Base-by-base conservation (phyloP, 495 filamentous ascomycete species). In the Penicillium samsonianum region DNA sequence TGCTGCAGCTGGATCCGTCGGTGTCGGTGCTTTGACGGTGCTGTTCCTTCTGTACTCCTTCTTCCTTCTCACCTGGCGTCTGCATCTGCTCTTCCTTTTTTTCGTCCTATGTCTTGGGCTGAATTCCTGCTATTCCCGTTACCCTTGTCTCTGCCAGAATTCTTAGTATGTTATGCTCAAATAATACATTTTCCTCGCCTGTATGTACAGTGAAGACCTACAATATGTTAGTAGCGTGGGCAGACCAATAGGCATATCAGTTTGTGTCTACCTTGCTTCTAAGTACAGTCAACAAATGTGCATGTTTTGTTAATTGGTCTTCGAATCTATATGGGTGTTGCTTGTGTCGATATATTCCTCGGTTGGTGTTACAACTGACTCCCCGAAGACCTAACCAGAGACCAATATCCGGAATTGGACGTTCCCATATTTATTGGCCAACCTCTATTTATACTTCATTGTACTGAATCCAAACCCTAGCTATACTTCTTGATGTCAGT, bases 151-250 rank as follows among this genome's bases (percentile, higher is more conserved):
- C 59, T 59, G 11, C 20, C 64, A 63, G 60, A 69, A 53, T 51
- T 59, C 47, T 59, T 58, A 72, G 70, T 73, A 76, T 75, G 65
- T 58, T 65, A 74, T 67, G 61, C 63, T 59, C 68, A 77, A 71
- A 75, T 77, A 77, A 75, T 75, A 73, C 60, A 68, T 67, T 63
- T 58, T 54, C 50, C 55, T 64, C 50, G 57, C 53, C 33, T 65
- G 59, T 65, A 65, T 58, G 42, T 64, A 64, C 46, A 28, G 12
- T 20, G 45, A 33, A 31, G 8, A 14, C 5, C n/a, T 33, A 48
- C 28, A 12, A 20, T 48, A 31, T 31, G 2, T 22, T 33, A 19
- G 16, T 17, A 2, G 8, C 17, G n/a, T 8, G 17, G 16, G 16
- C 35, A 17, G 5, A 8, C 7, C 2, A n/a, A 38, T 17, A 38